A percentile compares a stretch with the other conserved stretches of the same genome.
Evolutionary conservation across 352 stramenopile genomes (phyloP).

Genomic region (Phytophthora constricta): DNA sequence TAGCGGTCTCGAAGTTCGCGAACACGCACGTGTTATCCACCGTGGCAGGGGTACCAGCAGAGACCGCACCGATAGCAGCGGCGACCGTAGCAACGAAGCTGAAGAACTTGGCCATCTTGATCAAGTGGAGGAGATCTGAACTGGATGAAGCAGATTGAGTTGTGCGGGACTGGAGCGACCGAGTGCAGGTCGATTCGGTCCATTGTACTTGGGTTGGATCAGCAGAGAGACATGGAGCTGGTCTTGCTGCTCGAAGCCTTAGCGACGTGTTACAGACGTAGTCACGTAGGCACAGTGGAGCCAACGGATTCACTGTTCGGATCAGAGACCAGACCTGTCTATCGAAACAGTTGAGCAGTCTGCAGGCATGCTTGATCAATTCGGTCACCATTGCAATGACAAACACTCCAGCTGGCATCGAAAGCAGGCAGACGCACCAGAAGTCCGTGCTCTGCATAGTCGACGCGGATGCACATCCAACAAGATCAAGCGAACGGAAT

Average conservation of each 20-base stretch:
- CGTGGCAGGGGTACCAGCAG: constrained; percentile 17
- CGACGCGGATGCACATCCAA: constrained; percentile 18
- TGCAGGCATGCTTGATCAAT: neutral
- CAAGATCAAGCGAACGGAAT: neutral
- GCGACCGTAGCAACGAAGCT: constrained; percentile 25
- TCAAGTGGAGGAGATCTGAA: constrained; percentile 26
- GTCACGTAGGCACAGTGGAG: neutral
- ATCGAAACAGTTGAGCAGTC: neutral
- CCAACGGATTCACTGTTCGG: neutral
- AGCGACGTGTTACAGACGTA: constrained; percentile 4
- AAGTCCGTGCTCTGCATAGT: constrained; percentile 24
- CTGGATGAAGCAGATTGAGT: constrained; percentile 33
- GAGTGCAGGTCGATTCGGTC: neutral
- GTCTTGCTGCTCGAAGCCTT: constrained; percentile 2
- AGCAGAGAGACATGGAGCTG: constrained; percentile 3
- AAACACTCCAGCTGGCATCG: neutral
- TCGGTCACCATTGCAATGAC: neutral
- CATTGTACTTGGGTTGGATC: neutral
- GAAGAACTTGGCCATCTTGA: constrained; percentile 36
- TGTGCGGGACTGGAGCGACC: constrained; percentile 11
- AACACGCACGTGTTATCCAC: constrained; percentile 42
- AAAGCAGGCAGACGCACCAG: constrained; percentile 31
- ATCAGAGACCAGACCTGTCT: neutral
- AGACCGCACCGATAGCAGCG: constrained; percentile 19
- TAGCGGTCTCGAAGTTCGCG: constrained; percentile 53